Percentiles rank a stretch among this genome's conserved stretches.
These are phyloP conservation scores for Hypoxylon sp. DNA, from an alignment of 2,329 filamentous ascomycete genomes.

Conservation along the genomic window DNA sequence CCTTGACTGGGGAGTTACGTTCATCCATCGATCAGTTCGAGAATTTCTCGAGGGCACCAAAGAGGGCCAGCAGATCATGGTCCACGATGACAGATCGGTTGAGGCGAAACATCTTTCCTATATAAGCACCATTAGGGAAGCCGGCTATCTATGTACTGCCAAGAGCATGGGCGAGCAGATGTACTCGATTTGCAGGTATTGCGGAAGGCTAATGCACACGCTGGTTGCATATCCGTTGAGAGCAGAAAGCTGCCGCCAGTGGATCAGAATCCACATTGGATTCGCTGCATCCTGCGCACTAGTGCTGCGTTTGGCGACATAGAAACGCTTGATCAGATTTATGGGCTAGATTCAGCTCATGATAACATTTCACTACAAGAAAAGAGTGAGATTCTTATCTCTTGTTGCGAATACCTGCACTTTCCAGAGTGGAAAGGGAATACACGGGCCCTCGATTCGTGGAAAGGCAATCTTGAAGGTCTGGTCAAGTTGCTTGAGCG, in stretches of 20 bases:
- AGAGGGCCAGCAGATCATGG: constrained; percentile 19
- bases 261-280: neutral
- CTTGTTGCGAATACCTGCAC: neutral
- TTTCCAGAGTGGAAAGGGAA: too few species aligned
- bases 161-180: too few species aligned
- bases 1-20: neutral
- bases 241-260: neutral
- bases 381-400: neutral
- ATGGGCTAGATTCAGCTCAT: neutral
- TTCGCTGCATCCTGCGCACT: neutral
- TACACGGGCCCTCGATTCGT: too few species aligned
- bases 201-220: too few species aligned
- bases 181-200: too few species aligned
- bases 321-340: neutral
- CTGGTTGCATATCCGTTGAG: neutral
- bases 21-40: constrained; percentile 31
- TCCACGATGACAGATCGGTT: neutral
- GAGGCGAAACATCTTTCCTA: neutral
- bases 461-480: too few species aligned
- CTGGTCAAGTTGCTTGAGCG: neutral
- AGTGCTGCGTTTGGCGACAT: constrained; percentile 1
- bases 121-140: neutral
- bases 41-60: constrained; percentile 30
- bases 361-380: neutral
- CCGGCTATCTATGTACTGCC: neutral